Evolutionary conservation across 805 yeast species (phyloP), one percentile per base, ranked within the genome.

Genomic region (Lachancea fermentati): DNA sequence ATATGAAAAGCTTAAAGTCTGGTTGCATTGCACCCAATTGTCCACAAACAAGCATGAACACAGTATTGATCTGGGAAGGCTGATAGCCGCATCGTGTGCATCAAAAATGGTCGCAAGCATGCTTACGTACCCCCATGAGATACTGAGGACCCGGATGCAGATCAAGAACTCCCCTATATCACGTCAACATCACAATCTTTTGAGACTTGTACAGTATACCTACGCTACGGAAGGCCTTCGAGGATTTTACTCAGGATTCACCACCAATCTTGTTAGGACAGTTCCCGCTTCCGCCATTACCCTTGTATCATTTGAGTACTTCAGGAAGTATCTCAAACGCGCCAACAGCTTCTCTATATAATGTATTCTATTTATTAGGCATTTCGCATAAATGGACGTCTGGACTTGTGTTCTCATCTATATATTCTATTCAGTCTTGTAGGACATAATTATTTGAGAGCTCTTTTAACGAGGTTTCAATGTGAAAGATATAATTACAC

Each of bases 241-340:
- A 28, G 96, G 93, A 3, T 91, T 87, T 58, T 93, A 93, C 57
- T 81, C 93, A 1, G 98, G 98, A 0, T 84, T 89, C 53, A 72
- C 79, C 1, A 81, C 94, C 15, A 93, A 93, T 57, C 66, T 93
- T 54, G 76, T 86, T 22, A 70, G 98, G 51, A 93, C 98, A 0
- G 86, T 91, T 0, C 98, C 98, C 3, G 89, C 96, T 1, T 78
- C 88, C 51, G 97, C 97, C 1, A 86, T 91, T n/a, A 93, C 98
- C 2, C 69, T 93, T 51, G 88, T 91, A 7, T 85, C 95, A 19
- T 93, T 85, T 62, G 98, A 93, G 57, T 83, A 81, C 58, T 74
- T 83, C 59, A 78, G 78, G 57, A 69, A 72, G 30, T 75, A 75
- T 53, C 66, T 81, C 31, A 47, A 43, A 22, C 36, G 49, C n/a